These are phyloP conservation scores for Camellia sinensis DNA, from an alignment of 148 eudicot genomes.

Conservation along the genomic window DNA sequence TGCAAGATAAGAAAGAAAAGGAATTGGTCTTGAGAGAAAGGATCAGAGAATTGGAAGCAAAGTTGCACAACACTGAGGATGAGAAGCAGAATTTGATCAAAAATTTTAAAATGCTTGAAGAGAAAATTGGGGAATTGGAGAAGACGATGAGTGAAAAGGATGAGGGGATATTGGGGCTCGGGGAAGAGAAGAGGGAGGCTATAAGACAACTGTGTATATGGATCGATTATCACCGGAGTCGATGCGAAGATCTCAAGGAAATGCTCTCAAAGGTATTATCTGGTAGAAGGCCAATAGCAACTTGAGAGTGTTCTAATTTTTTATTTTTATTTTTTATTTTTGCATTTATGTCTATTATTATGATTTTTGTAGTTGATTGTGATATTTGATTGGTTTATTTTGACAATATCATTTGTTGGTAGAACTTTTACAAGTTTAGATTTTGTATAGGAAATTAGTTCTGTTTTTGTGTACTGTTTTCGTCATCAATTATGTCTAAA, in stretches of 20 bases:
- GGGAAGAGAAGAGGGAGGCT: conserved; percentile 77
- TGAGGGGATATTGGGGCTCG: conserved; percentile 31
- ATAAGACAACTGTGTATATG: conserved; percentile 74
- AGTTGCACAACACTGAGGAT: conserved; percentile 31
- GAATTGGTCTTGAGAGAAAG: conserved; percentile 28
- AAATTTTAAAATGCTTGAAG: conserved; percentile 38
- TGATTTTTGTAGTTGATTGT: not conserved
- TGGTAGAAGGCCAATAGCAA: conserved; percentile 36
- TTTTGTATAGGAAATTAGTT: too few species aligned
- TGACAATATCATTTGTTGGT: conserved; percentile 7
- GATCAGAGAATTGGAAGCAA: conserved; percentile 37
- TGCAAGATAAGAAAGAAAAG: conserved; percentile 37
- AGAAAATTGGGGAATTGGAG: conserved; percentile 38
- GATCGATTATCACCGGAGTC: conserved; percentile 54
- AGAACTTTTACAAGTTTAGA: not conserved
- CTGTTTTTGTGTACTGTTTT: too few species aligned
- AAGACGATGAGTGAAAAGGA: conserved; percentile 36
- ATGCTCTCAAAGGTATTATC: conserved; percentile 32
- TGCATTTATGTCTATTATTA: too few species aligned
- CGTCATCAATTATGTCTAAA: too few species aligned
- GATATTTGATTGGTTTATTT: conserved; percentile 12
- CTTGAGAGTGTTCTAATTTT: conserved; percentile 16
- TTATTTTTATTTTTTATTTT: not conserved
- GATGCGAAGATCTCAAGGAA: conserved; percentile 50
- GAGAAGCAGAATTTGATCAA: conserved; percentile 34